phyloP scores from a whole-genome alignment of 2,329 filamentous ascomycete species.

The Plectosphaerella sp. region DNA sequence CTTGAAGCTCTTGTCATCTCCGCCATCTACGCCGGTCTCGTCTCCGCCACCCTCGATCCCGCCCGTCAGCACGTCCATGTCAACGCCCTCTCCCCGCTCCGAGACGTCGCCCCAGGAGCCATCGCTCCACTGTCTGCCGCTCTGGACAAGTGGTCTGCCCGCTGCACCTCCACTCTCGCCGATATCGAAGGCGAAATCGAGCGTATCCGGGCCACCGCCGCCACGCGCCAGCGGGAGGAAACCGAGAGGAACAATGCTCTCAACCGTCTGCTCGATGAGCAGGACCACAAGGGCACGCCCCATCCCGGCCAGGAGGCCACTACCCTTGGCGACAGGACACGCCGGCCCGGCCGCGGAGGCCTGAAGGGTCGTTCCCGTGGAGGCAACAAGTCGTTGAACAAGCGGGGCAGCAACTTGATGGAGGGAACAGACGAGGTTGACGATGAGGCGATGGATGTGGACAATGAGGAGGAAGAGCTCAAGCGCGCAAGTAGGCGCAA shows the following conservation, averaged over 20 bases:
- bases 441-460: conserved; percentile 52
- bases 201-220: conserved; percentile 56
- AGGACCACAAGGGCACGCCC: conserved; percentile 24
- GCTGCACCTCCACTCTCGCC: conserved; percentile 68
- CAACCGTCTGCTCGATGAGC: conserved; percentile 42
- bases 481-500: conserved; percentile 51
- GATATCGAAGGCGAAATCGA: conserved; percentile 74
- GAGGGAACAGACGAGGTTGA: conserved; percentile 37
- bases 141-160: conserved; percentile 70
- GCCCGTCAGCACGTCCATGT: conserved; percentile 70
- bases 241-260: conserved; percentile 42
- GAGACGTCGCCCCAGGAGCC: conserved; percentile 74
- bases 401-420: conserved; percentile 25
- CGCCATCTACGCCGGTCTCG: conserved; percentile 79
- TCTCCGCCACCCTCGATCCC: conserved; percentile 81
- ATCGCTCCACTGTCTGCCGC: conserved; percentile 64
- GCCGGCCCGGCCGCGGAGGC: conserved; percentile 5
- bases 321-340: conserved; percentile 12
- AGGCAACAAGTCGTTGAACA: conserved; percentile 12
- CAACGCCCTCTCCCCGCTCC: conserved; percentile 75
- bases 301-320: conserved; percentile 12
- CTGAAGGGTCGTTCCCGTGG: conserved; percentile 13
- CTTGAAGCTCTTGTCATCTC: conserved; percentile 85
- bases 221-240: conserved; percentile 45
- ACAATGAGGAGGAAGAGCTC: conserved; percentile 43